Base-by-base conservation (phyloP, 768 basidiomycete genomes). In the Lanmaoa pseudosensibilis region DNA sequence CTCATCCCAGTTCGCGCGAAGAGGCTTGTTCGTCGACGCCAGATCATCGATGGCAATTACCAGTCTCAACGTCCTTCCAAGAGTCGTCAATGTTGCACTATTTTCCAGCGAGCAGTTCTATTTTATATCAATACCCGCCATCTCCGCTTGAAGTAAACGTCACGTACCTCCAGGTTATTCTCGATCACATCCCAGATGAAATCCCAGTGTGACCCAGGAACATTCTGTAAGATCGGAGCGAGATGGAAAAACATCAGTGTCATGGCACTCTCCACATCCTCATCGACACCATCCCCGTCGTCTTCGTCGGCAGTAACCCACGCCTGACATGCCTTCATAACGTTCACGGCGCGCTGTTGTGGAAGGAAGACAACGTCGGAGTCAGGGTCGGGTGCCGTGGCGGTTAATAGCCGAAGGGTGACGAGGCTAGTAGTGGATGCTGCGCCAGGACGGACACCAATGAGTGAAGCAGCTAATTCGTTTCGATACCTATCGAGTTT, bases 151-250 rank as follows among this genome's bases (percentile, higher is more conserved):
- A 25, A 27, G 18, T 7, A 53, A 36, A 30, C 7, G 16, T 25
- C 16, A 64, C 80, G 43, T 54, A 93, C 93, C 82, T 98, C 95
- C 3, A 98, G 77, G 64, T 90, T 92, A 56, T 79, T 89, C 70
- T 96, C 94, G 13, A 96, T 67, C 16, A 98, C 71, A 67, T 98
- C 94, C 69, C 92, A 95, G 5, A 94, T 84, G 34, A 94, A 82
- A 47, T 92, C 90, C 97, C 97, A 99, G 71, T 98, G 97, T 1
- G 81, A 76, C 0, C 96, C 97, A 15, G 84, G 77, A 2, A 96
- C 79, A 65, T 85, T 90, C 72, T 98, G 94, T 56, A 98, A 73
- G 52, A 98, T 88, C 3, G 95, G 94, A 2, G 86, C 91, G 2
- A 98, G 77, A 54, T 88, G 79, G 43, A 79, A 73, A 67, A 92